Evolutionary conservation across 1,284 basidiomycete species (phyloP).

Genomic region (Leccinum cinnamomeum): DNA sequence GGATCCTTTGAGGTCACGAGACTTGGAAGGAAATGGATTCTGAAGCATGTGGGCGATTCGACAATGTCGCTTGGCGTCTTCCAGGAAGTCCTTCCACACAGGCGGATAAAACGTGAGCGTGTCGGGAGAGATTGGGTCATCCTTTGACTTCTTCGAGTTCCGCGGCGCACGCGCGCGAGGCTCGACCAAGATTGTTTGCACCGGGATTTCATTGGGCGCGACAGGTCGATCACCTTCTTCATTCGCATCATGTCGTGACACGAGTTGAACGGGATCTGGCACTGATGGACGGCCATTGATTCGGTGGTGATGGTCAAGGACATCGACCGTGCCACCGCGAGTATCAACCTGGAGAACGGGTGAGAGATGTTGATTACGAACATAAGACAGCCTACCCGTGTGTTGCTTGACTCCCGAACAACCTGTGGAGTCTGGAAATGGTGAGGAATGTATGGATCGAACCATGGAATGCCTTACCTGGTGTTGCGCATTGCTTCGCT

Average conservation of each 20-base stretch:
- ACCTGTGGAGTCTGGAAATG: background rate
- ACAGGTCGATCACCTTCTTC: background rate
- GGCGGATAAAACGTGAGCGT: background rate
- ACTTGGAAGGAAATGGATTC: background rate
- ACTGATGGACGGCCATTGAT: background rate
- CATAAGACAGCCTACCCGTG: background rate
- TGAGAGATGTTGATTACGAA: background rate
- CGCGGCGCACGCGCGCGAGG: background rate
- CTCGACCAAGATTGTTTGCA: background rate
- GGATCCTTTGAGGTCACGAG: background rate
- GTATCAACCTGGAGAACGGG: background rate
- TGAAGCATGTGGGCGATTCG: background rate
- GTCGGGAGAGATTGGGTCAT: background rate
- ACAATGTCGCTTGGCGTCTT: constrained; percentile 1
- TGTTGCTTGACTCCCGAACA: background rate
- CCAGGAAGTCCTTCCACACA: background rate
- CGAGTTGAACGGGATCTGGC: background rate
- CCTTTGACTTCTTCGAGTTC: background rate
- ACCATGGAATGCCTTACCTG: background rate
- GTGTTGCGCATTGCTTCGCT: background rate
- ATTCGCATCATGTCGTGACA: background rate
- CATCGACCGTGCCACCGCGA: background rate
- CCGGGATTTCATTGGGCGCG: background rate
- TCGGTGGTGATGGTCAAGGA: background rate
- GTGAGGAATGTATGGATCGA: background rate